Evolutionary conservation across 1,284 basidiomycete genomes (phyloP), one percentile per base, ranked within the genome.

Genomic region (Coriolopsis trogii): DNA sequence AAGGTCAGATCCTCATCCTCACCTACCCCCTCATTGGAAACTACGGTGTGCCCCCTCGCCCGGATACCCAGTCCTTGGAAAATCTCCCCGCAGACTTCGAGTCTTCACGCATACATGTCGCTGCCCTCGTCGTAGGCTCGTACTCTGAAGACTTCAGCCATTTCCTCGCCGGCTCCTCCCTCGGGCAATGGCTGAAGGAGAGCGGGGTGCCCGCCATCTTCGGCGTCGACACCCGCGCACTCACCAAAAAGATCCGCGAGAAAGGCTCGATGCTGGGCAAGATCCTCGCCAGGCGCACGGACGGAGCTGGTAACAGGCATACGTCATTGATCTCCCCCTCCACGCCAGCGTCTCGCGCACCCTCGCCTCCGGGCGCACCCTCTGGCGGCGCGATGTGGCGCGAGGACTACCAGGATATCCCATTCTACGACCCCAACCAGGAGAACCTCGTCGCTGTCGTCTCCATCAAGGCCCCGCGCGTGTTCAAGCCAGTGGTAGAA

Each of bases 11-110:
- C 67, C 87, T 99, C 55, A 88, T 99, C 55, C 81, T 99, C 62
- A 99, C 97, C 5, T 99, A 98, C 75, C 97, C 97, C 4, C 80
- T 99, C 63, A 81, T 98, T 62, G 97, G 97, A 49, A 98, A 98
- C 73, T 99, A 99, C 69, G 97, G 97, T 71, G 95, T 99, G n/a
- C 97, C 97, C 48, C 80, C 81, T 58, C 86, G 95, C 36, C 73
- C 77, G 34, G 63, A 73, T 56, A 67, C 74, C 42, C 70, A 75
- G 39, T 71, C 81, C 10, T 75, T 83, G 49, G 80, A 88, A 58
- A 73, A 76, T 28, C 77, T 97, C 33, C 92, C 93, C 0, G 69
- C 72, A 46, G 85, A 91, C 61, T 99, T 98, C 72, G 97, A 99
- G 78, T 98, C 95, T 4, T 91, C 88, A 46, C 85, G 91, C 63